Base-by-base conservation (phyloP, 1,284 basidiomycete genomes). In the Rhizoctonia solani region DNA sequence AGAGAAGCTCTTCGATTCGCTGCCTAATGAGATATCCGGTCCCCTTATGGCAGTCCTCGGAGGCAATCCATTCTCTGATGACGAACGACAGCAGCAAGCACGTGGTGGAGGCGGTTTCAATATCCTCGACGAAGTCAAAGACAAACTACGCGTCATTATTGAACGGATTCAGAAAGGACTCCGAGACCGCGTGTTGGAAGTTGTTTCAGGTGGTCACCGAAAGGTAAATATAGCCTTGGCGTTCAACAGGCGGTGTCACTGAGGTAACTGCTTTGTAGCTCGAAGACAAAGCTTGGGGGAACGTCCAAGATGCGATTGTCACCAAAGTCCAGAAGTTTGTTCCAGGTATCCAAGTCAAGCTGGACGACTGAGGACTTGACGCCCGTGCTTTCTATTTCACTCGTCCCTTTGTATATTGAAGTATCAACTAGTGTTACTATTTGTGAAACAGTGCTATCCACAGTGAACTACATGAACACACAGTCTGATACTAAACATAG, bases 211-310 rank as follows among this genome's bases (percentile, higher is more conserved):
- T 29, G 68, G 68, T 16, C 68, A 69, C 44, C 68, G 68, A 19
- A 56, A 65, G 44, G 56, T 59, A 30, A 59, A 46, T 21, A n/a
- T 44, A 30, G 37, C 37, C 37, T 8, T 39, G 37, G 16, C 37
- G 37, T 8, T n/a, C n/a, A n/a, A n/a, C n/a, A n/a, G n/a, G n/a
- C n/a, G n/a, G n/a, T n/a, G n/a, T n/a, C n/a, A n/a, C n/a, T n/a
- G n/a, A 6, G 56, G 16, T 25, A 34, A 59, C 27, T 32, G 23
- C 44, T 49, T 59, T 59, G 42, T 59, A 59, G 42, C 50, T 69
- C 44, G 68, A 69, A 41, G 68, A 69, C 50, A 54, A 66, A 29
- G 63, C 68, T 16, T 69, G 68, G 68, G 68, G 68, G 14, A 66
- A 58, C 29, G 68, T 69, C 25, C 68, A 69, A 44, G 61, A 69